phyloP scores from a whole-genome alignment of 306 rosid species.

The barrel medic (Medicago truncatula) region DNA sequence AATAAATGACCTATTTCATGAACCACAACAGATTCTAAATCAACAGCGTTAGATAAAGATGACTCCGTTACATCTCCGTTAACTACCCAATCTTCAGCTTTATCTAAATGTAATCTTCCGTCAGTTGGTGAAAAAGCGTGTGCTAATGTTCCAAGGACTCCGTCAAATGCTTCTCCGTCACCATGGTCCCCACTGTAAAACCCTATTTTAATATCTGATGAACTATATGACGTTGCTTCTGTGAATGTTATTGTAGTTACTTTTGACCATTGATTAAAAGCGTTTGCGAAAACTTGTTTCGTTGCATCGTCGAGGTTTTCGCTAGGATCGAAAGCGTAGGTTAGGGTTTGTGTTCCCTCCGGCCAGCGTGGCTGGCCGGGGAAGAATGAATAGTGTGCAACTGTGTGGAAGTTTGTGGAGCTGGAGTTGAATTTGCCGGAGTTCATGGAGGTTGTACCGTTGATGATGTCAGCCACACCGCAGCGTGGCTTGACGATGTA shows the following conservation, averaged over 20 bases:
- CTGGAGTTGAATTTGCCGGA: constrained; percentile 51
- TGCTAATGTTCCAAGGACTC: constrained; percentile 76
- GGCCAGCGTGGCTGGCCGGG: constrained; percentile 76
- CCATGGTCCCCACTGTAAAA: constrained; percentile 83
- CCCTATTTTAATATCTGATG: constrained; percentile 67
- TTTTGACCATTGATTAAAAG: constrained; percentile 71
- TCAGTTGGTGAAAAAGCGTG: constrained; percentile 89
- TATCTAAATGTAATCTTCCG: constrained; percentile 77
- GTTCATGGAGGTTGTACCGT: constrained; percentile 71
- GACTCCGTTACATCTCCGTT: constrained; percentile 61
- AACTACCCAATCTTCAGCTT: constrained; percentile 73
- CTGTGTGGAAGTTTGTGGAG: constrained; percentile 57
- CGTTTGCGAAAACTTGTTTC: constrained; percentile 59
- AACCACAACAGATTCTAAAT: constrained; percentile 85
- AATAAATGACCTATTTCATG: constrained; percentile 91
- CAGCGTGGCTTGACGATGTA: constrained; percentile 65
- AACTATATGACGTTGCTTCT: constrained; percentile 20
- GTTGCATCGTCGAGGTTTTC: constrained; percentile 47
- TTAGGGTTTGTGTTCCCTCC: constrained; percentile 47
- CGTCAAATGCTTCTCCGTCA: constrained; percentile 89
- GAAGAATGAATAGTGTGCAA: constrained; percentile 69
- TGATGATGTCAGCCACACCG: constrained; percentile 77
- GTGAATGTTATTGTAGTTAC: constrained; percentile 68
- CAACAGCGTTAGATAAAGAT: constrained; percentile 57
- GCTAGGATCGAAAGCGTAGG: constrained; percentile 62